Evolutionary conservation across 1,139 yeast species (phyloP).

Genomic region (Nakaseomyces delphensis): DNA sequence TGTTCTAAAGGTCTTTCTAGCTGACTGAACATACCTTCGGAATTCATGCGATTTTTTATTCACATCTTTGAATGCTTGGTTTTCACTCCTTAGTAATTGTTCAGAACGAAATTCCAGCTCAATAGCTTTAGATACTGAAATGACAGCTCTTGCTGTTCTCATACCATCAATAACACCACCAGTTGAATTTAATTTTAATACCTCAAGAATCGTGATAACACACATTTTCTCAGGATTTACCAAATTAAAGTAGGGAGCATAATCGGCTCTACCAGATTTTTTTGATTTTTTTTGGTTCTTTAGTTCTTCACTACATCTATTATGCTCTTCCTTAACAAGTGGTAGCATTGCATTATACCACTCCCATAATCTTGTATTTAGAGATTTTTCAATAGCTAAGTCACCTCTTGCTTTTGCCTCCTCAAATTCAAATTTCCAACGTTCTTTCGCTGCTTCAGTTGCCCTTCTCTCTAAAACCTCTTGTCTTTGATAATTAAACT

Average conservation of each 20-base stretch:
- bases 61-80: slow-evolving; percentile 38
- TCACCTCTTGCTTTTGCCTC: slow-evolving; percentile 59
- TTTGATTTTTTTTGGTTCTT: slow-evolving; percentile 4
- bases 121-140: slow-evolving; percentile 73
- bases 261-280: slow-evolving; percentile 36
- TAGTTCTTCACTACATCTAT: slow-evolving; percentile 13
- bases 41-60: slow-evolving; percentile 31
- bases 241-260: slow-evolving; percentile 70
- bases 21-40: slow-evolving; percentile 31
- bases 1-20: slow-evolving; percentile 31
- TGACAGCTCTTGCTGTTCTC: slow-evolving; percentile 75
- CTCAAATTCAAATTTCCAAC: slow-evolving; percentile 82
- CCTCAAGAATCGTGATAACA: slow-evolving; percentile 74
- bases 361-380: slow-evolving; percentile 69
- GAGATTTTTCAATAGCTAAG: slow-evolving; percentile 44
- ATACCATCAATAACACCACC: slow-evolving; percentile 79
- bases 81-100: slow-evolving; percentile 49
- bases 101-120: slow-evolving; percentile 78
- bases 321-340: slow-evolving; percentile 42
- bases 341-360: slow-evolving; percentile 69
- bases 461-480: slow-evolving; percentile 67
- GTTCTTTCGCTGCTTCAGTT: slow-evolving; percentile 73
- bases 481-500: slow-evolving; percentile 68
- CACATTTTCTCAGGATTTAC: slow-evolving; percentile 75
- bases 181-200: slow-evolving; percentile 63